Percentiles rank a stretch among this genome's conserved stretches.
phyloP scores from a whole-genome alignment of 2,329 filamentous ascomycete species.

The Aspergillus sp. region DNA sequence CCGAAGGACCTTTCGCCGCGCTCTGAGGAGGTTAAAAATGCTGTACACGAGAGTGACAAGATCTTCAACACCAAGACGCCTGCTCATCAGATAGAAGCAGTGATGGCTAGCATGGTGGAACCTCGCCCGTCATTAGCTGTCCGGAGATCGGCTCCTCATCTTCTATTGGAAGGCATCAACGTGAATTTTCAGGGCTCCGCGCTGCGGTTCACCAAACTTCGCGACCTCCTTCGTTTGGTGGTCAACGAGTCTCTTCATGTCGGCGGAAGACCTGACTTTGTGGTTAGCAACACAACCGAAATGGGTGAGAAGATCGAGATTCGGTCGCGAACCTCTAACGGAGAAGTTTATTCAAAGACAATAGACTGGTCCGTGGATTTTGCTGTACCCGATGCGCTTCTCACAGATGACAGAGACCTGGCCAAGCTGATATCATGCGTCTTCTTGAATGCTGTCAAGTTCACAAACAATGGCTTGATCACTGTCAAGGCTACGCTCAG shows the following conservation, averaged over 20 bases:
- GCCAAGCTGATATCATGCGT: slow-evolving; percentile 65
- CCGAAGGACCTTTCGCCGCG: slow-evolving; percentile 38
- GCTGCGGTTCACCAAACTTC: slow-evolving; percentile 45
- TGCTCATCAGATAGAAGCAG: slow-evolving; percentile 38
- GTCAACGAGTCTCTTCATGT: slow-evolving; percentile 51
- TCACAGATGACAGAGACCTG: slow-evolving; percentile 62
- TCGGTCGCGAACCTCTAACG: slow-evolving; percentile 44
- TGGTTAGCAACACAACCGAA: slow-evolving; percentile 44
- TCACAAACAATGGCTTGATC: slow-evolving; percentile 65
- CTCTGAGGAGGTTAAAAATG: slow-evolving; percentile 42
- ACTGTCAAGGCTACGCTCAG: slow-evolving; percentile 56
- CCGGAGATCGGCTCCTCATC: slow-evolving; percentile 37
- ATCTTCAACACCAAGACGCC: slow-evolving; percentile 39
- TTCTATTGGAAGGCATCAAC: slow-evolving; percentile 37
- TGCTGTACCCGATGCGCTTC: slow-evolving; percentile 47
- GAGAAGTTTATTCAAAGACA: slow-evolving; percentile 43
- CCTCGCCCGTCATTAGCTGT: slow-evolving; percentile 35
- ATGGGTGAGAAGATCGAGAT: slow-evolving; percentile 49
- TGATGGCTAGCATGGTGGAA: slow-evolving; percentile 40
- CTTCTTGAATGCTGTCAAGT: slow-evolving; percentile 68
- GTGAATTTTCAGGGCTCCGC: slow-evolving; percentile 35
- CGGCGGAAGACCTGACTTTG: slow-evolving; percentile 49
- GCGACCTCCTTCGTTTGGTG: slow-evolving; percentile 46
- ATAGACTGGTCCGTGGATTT: slow-evolving; percentile 51
- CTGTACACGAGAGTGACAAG: slow-evolving; percentile 44